phyloP scores from a whole-genome alignment of 345 rosid species.

The Eucalyptus pumila region DNA sequence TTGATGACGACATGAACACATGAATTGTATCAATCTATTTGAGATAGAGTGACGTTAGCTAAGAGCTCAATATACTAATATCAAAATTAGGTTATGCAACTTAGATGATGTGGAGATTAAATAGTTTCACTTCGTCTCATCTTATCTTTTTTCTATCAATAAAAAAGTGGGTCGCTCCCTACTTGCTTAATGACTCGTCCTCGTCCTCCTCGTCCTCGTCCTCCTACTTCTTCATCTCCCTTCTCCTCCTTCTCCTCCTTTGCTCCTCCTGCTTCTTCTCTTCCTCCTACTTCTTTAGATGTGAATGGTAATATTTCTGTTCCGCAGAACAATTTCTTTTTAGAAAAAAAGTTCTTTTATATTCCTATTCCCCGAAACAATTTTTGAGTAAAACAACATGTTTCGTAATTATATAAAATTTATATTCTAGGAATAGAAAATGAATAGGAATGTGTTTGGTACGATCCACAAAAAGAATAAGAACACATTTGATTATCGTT shows the following conservation, averaged over 20 bases:
- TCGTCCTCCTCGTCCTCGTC: too few species aligned
- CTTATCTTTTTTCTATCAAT: background rate
- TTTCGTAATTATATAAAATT: too few species aligned
- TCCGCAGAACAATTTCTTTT: fast-evolving
- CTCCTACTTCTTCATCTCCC: too few species aligned
- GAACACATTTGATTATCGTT: fast-evolving
- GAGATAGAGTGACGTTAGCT: background rate
- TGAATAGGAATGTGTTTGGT: too few species aligned
- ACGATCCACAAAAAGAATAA: fast-evolving
- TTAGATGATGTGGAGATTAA: background rate
- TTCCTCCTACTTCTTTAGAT: too few species aligned
- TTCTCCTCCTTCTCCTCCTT: too few species aligned
- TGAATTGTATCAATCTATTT: background rate
- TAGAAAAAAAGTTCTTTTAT: fast-evolving
- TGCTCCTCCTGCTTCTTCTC: too few species aligned
- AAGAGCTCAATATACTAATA: background rate
- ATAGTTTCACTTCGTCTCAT: background rate
- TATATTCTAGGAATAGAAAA: fast-evolving
- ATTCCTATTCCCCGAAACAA: fast-evolving
- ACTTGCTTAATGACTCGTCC: too few species aligned
- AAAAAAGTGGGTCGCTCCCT: fast-evolving
- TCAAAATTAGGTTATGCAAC: background rate
- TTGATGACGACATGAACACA: background rate
- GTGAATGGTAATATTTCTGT: fast-evolving
- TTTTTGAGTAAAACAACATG: fast-evolving